Evolutionary conservation across 78 protist species (phyloP), one percentile per base, ranked within the genome.

Genomic region (Dictyostelium intermedium): DNA sequence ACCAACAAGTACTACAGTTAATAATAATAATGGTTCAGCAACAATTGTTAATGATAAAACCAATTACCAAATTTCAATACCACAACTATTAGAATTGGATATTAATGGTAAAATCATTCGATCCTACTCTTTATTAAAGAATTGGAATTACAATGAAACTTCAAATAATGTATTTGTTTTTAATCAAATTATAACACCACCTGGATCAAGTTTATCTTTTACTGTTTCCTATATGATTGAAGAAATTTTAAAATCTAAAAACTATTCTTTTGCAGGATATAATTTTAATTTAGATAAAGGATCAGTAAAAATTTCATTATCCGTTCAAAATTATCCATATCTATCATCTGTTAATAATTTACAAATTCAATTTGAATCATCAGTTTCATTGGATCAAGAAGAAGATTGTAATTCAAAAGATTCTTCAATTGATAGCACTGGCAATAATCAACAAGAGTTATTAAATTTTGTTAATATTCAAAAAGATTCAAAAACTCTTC

Each of bases 401-500:
- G 37, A 66, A 10, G 82, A 77, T 11, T 43, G 41, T 11, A 77
- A 77, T 41, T 13, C 32, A 11, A 77, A 77, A 16, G 60, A 35
- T n/a, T 39, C 45, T n/a, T 5, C 82, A 77, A 77, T 43, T n/a
- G 25, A 20, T 32, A 6, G 27, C 5, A 56, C 25, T 13, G 66
- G 25, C 0, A 27, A 66, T 30, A 11, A 27, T 66, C 14, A 25
- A n/a, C 32, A 35, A 37, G 27, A 30, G n/a, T 18, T 83, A 35
- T n/a, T 77, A 61, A 77, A 53, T 37, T 77, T 56, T 37, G 6
- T 86, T 1, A 77, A 70, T 14, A 86, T 86, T 35, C 63, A 77
- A 81, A 76, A 41, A 39, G 77, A 86, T 74, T 82, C 84, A 13
- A 77, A 77, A 66, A 61, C 43, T 76, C 69, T 86, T 10, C 61